Evolutionary conservation across 257 asterid genomes (phyloP).

Genomic region (Vinca minor): DNA sequence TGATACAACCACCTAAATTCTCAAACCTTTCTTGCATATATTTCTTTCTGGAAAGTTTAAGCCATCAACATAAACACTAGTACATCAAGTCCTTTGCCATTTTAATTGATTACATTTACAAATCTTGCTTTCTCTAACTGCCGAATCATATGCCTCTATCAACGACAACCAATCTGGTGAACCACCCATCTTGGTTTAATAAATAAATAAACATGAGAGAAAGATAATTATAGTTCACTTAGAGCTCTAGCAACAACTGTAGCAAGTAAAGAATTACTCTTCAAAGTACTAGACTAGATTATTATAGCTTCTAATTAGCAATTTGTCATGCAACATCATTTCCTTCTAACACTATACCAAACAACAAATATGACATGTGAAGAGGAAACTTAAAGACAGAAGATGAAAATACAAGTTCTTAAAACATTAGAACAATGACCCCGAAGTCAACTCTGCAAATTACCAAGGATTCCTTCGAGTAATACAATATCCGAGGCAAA

Average conservation of each 20-base stretch:
- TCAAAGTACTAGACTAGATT: not conserved
- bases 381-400: not conserved
- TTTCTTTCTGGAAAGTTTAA: not conserved
- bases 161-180: not conserved
- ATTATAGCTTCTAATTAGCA: not conserved
- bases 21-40: not conserved
- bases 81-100: not conserved
- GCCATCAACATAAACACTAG: not conserved
- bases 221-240: not conserved
- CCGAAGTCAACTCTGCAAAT: conserved; percentile 11
- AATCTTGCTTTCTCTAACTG: not conserved
- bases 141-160: not conserved
- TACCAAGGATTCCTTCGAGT: conserved; percentile 88
- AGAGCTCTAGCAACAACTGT: not conserved
- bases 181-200: not conserved
- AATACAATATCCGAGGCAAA: conserved; percentile 75
- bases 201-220: no score
- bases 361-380: not conserved
- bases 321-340: not conserved
- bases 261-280: not conserved
- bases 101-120: no score
- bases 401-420: not conserved
- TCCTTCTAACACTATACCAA: not conserved
- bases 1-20: not conserved
- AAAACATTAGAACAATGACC: not conserved